These are phyloP conservation scores for Leccinum colubrinum DNA, from an alignment of 1,284 basidiomycete genomes.

Conservation along the genomic window DNA sequence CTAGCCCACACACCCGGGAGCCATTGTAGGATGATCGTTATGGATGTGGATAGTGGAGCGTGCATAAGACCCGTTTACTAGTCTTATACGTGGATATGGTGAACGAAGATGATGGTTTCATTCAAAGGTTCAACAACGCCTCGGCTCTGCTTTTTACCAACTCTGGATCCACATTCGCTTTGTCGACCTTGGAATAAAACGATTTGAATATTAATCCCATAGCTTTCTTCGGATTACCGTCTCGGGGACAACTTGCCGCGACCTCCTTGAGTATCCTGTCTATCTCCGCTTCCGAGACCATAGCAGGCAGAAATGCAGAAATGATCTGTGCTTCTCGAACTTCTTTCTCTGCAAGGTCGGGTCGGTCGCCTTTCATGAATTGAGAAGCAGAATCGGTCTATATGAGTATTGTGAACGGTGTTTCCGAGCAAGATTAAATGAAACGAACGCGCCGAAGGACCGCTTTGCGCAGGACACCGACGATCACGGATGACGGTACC, in stretches of 20 bases:
- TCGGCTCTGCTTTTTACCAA: conserved; percentile 54
- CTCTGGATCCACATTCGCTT: conserved; percentile 52
- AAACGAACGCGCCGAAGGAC: conserved; percentile 54
- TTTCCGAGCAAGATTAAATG: not conserved
- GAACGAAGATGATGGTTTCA: not conserved
- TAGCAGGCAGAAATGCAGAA: conserved; percentile 55
- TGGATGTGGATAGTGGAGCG: not conserved
- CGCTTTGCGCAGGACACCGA: conserved; percentile 57
- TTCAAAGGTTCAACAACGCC: conserved; percentile 34
- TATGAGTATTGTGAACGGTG: conserved; percentile 3
- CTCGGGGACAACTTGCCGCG: conserved; percentile 31
- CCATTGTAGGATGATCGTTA: conserved; percentile 1
- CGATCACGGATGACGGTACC: conserved; percentile 44
- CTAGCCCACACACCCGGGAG: not conserved
- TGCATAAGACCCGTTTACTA: conserved; percentile 6
- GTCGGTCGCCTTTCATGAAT: conserved; percentile 54
- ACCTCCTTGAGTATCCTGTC: conserved; percentile 47
- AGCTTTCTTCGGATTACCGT: conserved; percentile 36
- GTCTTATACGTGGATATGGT: not conserved
- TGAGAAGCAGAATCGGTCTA: conserved; percentile 61
- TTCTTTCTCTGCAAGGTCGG: conserved; percentile 67
- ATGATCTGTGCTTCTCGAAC: conserved; percentile 53
- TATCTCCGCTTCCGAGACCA: conserved; percentile 53
- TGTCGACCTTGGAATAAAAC: conserved; percentile 63
- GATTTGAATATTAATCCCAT: conserved; percentile 54